Evolutionary conservation across 345 rosid genomes (phyloP), one percentile per base, ranked within the genome.

Genomic region (Eucalyptus cloeziana): DNA sequence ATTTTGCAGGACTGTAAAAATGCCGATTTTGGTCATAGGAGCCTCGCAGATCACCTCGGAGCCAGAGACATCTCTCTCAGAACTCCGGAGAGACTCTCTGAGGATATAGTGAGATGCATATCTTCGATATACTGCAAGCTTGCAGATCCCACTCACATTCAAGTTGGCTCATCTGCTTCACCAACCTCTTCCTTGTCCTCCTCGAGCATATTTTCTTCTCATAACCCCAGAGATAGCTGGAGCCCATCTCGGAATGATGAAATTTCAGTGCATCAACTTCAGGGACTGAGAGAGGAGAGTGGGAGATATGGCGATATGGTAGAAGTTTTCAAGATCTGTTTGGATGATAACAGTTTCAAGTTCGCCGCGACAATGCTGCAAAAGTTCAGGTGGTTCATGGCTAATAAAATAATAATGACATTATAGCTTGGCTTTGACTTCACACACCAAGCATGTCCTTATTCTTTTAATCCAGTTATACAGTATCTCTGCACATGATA

Each of bases 41-140:
- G 97, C 92, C 98, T 97, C 33, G 99, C 96, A 80, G 97, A 96
- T 94, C 95, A 94, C 93, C 90, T 97, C 8, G 83, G 83, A 76
- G 83, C 83, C 47, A 76, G 43, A 76, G 83, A 76, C 15, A 37
- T 76, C 30, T 76, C 83, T 76, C 49, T 91, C 81, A 85, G 76
- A 51, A 92, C 94, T 71, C 96, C 96, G 14, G 96, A 94, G 92
- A 94, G 93, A 89, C 95, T 96, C 47, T 95, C 99, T 24, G 96
- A 95, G 91, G 95, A 97, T 89, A 95, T 95, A 64, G 89, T 96
- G 87, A 94, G 93, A 95, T 97, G 98, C 90, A 96, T 97, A 87
- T 95, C 96, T 90, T 95, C 97, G 91, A 95, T 95, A 87, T 97
- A 96, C 90, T 93, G 95, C 95, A 94, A 95, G 89, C 95, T 97